Conservation (phyloP, 805 yeast species). For the Saturnispora silvae region DNA sequence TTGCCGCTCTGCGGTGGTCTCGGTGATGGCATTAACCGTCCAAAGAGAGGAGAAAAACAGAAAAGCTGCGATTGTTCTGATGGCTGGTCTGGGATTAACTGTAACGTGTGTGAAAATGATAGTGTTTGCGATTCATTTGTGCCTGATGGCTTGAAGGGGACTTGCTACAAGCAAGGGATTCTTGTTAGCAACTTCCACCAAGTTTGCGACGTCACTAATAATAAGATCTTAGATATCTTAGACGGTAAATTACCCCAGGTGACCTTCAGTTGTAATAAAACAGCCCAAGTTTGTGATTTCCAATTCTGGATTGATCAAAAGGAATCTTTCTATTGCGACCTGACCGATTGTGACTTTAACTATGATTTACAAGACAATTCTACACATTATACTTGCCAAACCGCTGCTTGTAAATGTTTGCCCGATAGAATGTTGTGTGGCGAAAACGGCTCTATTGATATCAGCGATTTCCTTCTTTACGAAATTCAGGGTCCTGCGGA, state of each 20-base stretch:
- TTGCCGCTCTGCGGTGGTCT: conserved; percentile 81
- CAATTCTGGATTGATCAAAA: conserved; percentile 92
- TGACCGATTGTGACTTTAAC: conserved; percentile 60
- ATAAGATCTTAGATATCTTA: conserved; percentile 71
- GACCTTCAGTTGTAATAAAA: conserved; percentile 76
- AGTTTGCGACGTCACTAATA: conserved; percentile 89
- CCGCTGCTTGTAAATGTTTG: conserved; percentile 76
- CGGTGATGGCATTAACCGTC: conserved; percentile 53
- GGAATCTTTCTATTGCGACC: conserved; percentile 86
- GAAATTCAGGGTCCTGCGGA: conserved; percentile 92
- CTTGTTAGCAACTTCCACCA: conserved; percentile 73
- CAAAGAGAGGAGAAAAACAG: conserved; percentile 40
- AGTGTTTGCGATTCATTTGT: conserved; percentile 73
- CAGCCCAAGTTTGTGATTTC: conserved; percentile 62
- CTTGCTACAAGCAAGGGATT: conserved; percentile 81
- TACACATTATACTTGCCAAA: conserved; percentile 69
- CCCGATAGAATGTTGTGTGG: conserved; percentile 95
- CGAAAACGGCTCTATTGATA: conserved; percentile 85
- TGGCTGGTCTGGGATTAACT: conserved; percentile 94
- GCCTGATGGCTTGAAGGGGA: conserved; percentile 76
- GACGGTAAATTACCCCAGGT: conserved; percentile 82
- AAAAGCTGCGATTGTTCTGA: conserved; percentile 58
- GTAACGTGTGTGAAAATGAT: conserved; percentile 74
- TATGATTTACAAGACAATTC: conserved; percentile 51
- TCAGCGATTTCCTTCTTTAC: conserved; percentile 82